Evolutionary conservation across 2,329 filamentous ascomycete species (phyloP), one percentile per base, ranked within the genome.

Genomic region (Plenodomus tracheiphilus): DNA sequence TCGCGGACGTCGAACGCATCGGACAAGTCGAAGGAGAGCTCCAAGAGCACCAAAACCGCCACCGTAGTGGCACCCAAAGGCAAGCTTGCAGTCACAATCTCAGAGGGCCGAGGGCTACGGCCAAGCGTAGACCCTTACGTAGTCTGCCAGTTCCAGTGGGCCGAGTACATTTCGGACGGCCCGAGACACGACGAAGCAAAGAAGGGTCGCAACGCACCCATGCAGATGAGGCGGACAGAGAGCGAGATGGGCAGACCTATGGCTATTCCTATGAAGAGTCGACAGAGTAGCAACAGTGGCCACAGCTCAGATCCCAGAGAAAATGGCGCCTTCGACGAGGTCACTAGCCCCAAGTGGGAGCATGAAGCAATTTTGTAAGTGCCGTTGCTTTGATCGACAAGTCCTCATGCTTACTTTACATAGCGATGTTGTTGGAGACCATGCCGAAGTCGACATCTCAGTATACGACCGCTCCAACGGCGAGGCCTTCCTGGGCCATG

Each of bases 251-350:
- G 91, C 21, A 84, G 87, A 43, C 83, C 91, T 15, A 93, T 97
- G 86, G 90, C 91, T 25, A 97, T 99, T 58, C 94, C 94, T 1
- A 97, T 97, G 91, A 87, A 88, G 65, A 97, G 92, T 72, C 86
- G 94, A 46, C 94, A 97, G 71, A 97, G 93, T 75, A 97, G 93
- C 76, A 92, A 93, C 75, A 96, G 92, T 47, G 96, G 93, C 87
- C 56, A 81, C 83, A 96, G 60, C 63, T 79, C 77, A 53, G 78
- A 79, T 47, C 64, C 70, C 0, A 60, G 61, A 53, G 81, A 83
- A 52, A 76, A 79, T 59, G 77, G 78, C 57, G 74, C 74, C 32
- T 85, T 85, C 59, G 83, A 85, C 45, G 79, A 83, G 46, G 79
- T 92, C 51, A 93, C 91, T 7, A 89, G 89, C 70, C 93, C 94